These are phyloP conservation scores for Sedum album DNA, from an alignment of 164 flowering plant species.

Conservation along the genomic window DNA sequence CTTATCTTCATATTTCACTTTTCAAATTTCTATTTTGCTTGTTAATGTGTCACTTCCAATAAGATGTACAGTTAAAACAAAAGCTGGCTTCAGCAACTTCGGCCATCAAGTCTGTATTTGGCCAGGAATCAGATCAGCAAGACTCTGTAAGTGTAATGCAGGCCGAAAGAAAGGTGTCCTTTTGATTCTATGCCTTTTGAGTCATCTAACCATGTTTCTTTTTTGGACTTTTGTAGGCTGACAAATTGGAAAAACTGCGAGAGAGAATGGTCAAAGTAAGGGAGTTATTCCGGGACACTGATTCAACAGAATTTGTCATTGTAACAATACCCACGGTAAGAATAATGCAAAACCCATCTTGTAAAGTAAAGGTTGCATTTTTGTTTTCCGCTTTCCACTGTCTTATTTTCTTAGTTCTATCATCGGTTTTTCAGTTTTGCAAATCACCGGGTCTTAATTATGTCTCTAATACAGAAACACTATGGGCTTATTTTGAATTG, in stretches of 20 bases:
- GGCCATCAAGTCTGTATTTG: constrained; percentile 87
- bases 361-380: too few relatives aligned
- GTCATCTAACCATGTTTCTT: background rate
- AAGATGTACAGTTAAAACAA: constrained; percentile 50
- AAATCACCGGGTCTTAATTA: background rate
- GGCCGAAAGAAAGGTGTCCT: background rate
- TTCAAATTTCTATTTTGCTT: background rate
- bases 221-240: constrained; percentile 32
- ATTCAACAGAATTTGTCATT: constrained; percentile 80
- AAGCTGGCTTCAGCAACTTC: constrained; percentile 83
- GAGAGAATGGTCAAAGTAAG: constrained; percentile 88
- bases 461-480: too few relatives aligned
- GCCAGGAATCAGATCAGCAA: constrained; percentile 46
- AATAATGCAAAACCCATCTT: background rate
- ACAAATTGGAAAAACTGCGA: constrained; percentile 72
- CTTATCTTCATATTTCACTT: background rate
- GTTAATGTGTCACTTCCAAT: background rate
- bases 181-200: background rate
- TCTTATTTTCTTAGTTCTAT: too few relatives aligned
- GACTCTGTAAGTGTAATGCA: constrained; percentile 58
- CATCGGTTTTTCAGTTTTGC: background rate
- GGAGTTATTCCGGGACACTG: constrained; percentile 65
- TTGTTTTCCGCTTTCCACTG: background rate
- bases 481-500: too few relatives aligned
- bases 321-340: constrained; percentile 94